Percentiles rank a stretch among this genome's conserved stretches.
These are phyloP conservation scores for Elongisporangium prolatum DNA, from an alignment of 352 stramenopile genomes.

Conservation along the genomic window DNA sequence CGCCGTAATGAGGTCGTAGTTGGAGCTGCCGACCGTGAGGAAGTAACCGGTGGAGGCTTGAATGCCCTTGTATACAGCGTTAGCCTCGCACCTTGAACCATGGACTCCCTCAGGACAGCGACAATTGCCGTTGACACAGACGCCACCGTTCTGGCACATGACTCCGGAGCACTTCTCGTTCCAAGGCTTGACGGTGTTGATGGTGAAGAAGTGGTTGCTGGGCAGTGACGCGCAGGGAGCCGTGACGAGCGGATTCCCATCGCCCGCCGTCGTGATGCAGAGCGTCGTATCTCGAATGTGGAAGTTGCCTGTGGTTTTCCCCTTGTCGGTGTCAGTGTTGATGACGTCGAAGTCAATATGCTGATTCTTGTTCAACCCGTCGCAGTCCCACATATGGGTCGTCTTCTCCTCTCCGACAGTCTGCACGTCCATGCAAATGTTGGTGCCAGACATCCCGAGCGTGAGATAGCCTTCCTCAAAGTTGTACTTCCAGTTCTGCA, in stretches of 20 bases:
- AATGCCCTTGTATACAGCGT: background rate
- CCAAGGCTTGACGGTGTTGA: slow-evolving; percentile 1
- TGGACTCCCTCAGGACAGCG: background rate
- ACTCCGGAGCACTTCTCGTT: slow-evolving; percentile 6
- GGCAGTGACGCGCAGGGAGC: slow-evolving; percentile 5
- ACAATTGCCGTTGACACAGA: slow-evolving; percentile 1
- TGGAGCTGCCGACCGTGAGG: background rate
- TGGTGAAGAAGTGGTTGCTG: slow-evolving; percentile 4
- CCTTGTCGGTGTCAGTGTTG: background rate
- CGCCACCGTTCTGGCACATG: slow-evolving; percentile 6
- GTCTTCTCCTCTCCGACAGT: background rate
- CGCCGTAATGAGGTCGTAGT: background rate
- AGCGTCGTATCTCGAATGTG: background rate
- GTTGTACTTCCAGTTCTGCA: slow-evolving; percentile 10
- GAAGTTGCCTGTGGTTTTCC: background rate
- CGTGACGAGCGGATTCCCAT: background rate
- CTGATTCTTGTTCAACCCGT: background rate
- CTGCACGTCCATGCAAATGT: background rate
- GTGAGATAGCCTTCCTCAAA: slow-evolving; percentile 1
- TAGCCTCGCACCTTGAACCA: background rate
- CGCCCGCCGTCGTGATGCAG: background rate
- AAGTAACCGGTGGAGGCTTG: background rate
- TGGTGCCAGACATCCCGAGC: background rate
- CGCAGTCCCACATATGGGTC: background rate
- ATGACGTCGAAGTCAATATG: background rate